Percentiles rank a stretch among this genome's conserved stretches.
Conservation (phyloP, 345 rosid species). For the Lagerstroemia speciosa region DNA sequence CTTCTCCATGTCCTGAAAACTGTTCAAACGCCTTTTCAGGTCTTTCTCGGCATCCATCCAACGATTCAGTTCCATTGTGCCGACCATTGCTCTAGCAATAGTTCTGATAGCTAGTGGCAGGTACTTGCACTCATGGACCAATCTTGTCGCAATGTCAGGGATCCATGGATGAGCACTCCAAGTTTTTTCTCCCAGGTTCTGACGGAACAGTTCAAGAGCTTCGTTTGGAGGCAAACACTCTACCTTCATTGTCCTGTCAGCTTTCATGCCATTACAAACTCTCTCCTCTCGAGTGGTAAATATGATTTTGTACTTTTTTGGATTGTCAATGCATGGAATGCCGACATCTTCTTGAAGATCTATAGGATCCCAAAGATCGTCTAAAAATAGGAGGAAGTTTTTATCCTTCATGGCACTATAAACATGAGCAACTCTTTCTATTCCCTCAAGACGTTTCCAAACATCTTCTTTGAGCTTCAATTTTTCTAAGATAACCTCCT, state of each 20-base stretch:
- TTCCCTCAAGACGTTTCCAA: constrained; percentile 8
- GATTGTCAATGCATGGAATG: neutral
- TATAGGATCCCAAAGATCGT: neutral
- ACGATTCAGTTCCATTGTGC: neutral
- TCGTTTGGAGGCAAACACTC: neutral
- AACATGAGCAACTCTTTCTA: neutral
- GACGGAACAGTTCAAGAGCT: constrained; percentile 10
- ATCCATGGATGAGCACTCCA: constrained; percentile 5
- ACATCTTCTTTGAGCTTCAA: neutral
- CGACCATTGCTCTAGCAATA: constrained; percentile 10
- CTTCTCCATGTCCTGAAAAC: constrained; percentile 6
- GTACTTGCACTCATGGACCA: constrained; percentile 6
- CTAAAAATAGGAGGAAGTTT: constrained; percentile 9
- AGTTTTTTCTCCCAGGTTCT: constrained; percentile 2
- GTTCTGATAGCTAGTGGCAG: constrained; percentile 22
- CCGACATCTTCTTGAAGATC: neutral
- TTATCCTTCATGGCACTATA: too few relatives aligned
- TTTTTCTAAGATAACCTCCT: constrained; percentile 1
- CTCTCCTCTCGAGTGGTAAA: constrained; percentile 11
- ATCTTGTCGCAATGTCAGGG: neutral
- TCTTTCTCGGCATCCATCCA: neutral
- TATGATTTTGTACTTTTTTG: constrained; percentile 8
- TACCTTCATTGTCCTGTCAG: neutral
- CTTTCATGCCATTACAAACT: constrained; percentile 9
- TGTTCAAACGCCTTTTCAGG: neutral